phyloP scores from a whole-genome alignment of 2,329 filamentous ascomycete species.

The Curvularia eragrostidis region DNA sequence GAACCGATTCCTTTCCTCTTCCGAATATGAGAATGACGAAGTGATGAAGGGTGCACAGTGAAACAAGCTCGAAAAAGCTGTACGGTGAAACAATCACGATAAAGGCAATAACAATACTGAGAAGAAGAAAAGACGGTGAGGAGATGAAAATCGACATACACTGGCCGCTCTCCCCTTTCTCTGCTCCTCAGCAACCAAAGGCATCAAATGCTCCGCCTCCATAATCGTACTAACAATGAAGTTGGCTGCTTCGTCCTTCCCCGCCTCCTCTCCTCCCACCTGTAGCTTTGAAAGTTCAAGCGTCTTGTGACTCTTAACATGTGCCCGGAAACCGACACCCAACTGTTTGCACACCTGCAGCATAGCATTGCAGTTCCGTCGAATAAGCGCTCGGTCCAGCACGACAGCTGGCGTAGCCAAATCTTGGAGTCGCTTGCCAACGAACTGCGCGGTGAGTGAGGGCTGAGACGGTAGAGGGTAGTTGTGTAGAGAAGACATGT shows the following conservation, averaged over 20 bases:
- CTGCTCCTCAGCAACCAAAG: constrained; percentile 66
- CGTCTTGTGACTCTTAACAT: constrained; percentile 88
- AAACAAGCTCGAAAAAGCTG: too few relatives aligned
- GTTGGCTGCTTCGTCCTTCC: constrained; percentile 58
- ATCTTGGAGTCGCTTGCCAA: constrained; percentile 66
- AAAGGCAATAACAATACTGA: not conserved
- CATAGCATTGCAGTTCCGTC: constrained; percentile 74
- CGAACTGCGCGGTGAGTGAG: constrained; percentile 49
- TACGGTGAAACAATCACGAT: not conserved
- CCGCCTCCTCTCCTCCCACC: constrained; percentile 71
- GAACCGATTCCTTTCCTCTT: too few relatives aligned
- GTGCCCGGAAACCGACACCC: constrained; percentile 72
- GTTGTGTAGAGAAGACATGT: not conserved
- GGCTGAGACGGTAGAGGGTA: constrained; percentile 27
- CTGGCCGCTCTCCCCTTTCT: constrained; percentile 63
- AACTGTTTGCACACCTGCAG: constrained; percentile 66
- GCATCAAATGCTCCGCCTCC: constrained; percentile 72
- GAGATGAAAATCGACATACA: constrained; percentile 50
- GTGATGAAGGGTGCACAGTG: not conserved
- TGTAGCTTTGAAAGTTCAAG: constrained; percentile 70
- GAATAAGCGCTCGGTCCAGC: constrained; percentile 70
- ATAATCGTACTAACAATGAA: constrained; percentile 77
- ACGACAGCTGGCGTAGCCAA: constrained; percentile 72
- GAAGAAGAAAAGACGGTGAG: not conserved
- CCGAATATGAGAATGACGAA: not conserved